These are phyloP conservation scores for Fraxinus baroniana DNA, from an alignment of 305 asterid species.

Conservation along the genomic window DNA sequence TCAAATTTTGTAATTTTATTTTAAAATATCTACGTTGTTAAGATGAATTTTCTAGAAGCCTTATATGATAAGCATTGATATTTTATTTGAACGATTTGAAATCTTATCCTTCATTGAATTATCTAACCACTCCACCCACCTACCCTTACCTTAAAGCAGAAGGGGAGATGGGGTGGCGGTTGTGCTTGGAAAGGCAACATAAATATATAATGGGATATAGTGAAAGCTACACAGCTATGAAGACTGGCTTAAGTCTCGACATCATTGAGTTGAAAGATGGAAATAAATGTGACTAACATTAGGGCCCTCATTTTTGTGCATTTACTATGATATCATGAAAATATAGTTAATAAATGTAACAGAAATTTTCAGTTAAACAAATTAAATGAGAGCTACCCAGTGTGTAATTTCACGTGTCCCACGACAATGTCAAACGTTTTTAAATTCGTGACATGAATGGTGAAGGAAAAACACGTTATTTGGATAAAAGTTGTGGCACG, in stretches of 20 bases:
- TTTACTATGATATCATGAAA: background rate
- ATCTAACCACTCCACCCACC: background rate
- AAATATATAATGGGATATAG: conserved; percentile 9
- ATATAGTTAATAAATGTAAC: background rate
- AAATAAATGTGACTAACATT: conserved; percentile 1
- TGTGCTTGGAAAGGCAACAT: conserved; percentile 6
- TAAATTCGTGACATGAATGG: background rate
- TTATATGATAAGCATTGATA: background rate
- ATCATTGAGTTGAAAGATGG: conserved; percentile 31
- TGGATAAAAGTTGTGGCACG: background rate
- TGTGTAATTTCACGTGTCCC: background rate
- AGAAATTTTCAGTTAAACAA: background rate
- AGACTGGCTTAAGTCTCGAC: conserved; percentile 18
- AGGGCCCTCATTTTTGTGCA: conserved; percentile 12
- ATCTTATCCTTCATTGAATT: background rate
- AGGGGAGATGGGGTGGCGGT: background rate
- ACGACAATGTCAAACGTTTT: background rate
- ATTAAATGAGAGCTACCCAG: background rate
- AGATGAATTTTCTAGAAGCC: background rate
- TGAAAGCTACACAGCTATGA: conserved; percentile 23
- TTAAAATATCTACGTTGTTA: background rate
- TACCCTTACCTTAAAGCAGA: background rate
- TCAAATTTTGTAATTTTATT: background rate
- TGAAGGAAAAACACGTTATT: background rate
- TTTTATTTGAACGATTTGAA: background rate